Conservation (phyloP, 2,329 filamentous ascomycete species). For the Aspergillus uvarum region DNA sequence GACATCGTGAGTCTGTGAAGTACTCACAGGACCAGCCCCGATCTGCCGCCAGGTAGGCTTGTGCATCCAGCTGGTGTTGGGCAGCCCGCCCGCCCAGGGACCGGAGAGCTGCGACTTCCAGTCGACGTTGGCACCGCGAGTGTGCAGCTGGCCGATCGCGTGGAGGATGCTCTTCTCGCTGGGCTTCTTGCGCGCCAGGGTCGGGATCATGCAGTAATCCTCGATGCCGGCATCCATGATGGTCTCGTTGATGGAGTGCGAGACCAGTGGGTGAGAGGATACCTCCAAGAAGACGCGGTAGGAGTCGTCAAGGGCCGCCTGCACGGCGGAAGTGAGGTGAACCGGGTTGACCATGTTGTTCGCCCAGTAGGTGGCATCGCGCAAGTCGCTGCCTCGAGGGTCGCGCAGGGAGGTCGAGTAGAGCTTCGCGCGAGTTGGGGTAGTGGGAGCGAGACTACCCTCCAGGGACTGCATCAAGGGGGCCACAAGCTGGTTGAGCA, state of each 20-base stretch:
- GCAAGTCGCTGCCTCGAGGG: constrained; percentile 5
- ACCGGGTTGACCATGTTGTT: constrained; percentile 40
- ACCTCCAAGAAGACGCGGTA: constrained; percentile 44
- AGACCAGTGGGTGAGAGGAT: constrained; percentile 44
- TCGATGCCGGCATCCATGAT: constrained; percentile 33
- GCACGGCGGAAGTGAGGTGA: constrained; percentile 36
- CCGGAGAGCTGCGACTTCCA: constrained; percentile 22
- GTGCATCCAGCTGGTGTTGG: constrained; percentile 26
- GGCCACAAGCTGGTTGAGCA: constrained; percentile 32
- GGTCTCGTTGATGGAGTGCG: constrained; percentile 45
- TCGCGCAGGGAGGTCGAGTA: constrained; percentile 23
- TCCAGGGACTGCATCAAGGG: constrained; percentile 24
- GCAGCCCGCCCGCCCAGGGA: constrained; percentile 14
- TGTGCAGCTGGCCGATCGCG: constrained; percentile 31
- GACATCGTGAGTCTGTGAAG: constrained; percentile 17
- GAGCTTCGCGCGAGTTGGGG: constrained; percentile 7
- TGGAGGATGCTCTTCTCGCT: constrained; percentile 29
- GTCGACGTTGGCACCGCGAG: constrained; percentile 32
- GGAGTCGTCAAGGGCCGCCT: constrained; percentile 39
- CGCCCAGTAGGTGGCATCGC: constrained; percentile 33
- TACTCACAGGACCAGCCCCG: constrained; percentile 7
- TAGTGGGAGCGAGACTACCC: constrained; percentile 26
- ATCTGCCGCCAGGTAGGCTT: constrained; percentile 8
- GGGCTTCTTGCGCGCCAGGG: constrained; percentile 31
- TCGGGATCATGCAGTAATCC: constrained; percentile 33